These are phyloP conservation scores for Xerocomellus intermedius DNA, from an alignment of 768 basidiomycete genomes.

Conservation along the genomic window DNA sequence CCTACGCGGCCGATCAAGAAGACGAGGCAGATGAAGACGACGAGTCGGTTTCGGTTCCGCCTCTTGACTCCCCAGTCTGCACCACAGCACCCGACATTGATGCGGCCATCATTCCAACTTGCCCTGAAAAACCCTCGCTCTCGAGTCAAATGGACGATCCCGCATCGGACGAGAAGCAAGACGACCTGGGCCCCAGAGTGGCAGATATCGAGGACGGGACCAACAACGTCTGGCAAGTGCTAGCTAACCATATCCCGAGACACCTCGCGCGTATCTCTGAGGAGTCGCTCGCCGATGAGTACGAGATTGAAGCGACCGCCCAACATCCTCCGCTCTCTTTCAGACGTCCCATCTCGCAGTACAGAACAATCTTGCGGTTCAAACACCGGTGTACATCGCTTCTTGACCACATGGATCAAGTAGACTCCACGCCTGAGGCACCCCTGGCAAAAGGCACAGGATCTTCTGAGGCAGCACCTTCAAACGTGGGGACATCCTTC, in stretches of 20 bases:
- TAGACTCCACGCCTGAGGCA: background rate
- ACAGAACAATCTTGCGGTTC: background rate
- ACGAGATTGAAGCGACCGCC: background rate
- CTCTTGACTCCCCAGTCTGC: background rate
- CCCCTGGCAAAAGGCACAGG: background rate
- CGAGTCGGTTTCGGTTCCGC: background rate
- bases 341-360: background rate
- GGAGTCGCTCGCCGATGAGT: conserved; percentile 4
- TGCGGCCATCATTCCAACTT: background rate
- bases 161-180: background rate
- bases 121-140: background rate
- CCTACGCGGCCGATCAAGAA: conserved; percentile 9
- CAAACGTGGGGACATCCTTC: background rate
- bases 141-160: background rate
- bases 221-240: background rate
- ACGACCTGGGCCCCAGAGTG: background rate
- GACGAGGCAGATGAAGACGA: background rate
- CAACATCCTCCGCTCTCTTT: conserved; percentile 5
- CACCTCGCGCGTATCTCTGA: conserved; percentile 8
- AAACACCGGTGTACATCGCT: background rate
- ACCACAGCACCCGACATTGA: background rate
- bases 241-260: background rate
- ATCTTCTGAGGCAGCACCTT: background rate
- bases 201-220: background rate
- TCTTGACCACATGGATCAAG: background rate